Base-by-base conservation (phyloP, 345 rosid genomes). In the Salix caprea region DNA sequence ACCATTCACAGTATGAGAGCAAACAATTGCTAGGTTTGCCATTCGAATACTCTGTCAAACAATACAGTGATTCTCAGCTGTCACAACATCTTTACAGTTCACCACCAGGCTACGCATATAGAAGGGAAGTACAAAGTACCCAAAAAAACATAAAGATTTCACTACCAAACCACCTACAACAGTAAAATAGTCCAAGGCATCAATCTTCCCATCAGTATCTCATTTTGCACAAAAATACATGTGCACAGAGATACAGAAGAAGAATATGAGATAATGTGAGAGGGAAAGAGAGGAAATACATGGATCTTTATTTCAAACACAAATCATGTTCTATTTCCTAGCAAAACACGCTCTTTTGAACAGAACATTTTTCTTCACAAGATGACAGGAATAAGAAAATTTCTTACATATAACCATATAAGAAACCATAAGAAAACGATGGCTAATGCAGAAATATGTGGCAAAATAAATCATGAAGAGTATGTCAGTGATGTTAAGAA, bases 21-120 rank as follows among this genome's bases (percentile, higher is more conserved):
- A 80, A 70, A 84, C 80, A 78, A 86, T 67, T 64, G 89, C 74
- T 58, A 86, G 85, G 78, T 86, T 76, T 61, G 87, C 89, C 89
- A 86, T 86, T 48, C 87, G 86, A 70, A 86, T 82, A 73, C 73
- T 80, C 89, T 86, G 81, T 52, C 66, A 65, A 58, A 48, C 42
- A 70, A 73, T 44, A 36, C 32, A 39, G 28, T 50, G 36, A 66
- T 70, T 66, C 30, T 64, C 26, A 68, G 18, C 40, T 80, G 52
- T 34, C 42, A 28, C 32, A 15, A 30, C 28, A 62, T n/a, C 4
- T 44, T 62, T 62, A 67, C n/a, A 71, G 67, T 32, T 39, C 69
- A 69, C 67, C 39, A 74, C 56, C 32, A 64, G 21, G 62, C 30
- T 19, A 18, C 34, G 65, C 15, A 34, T 54, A 32, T 16, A 32